These are phyloP conservation scores for Geranium brycei DNA, from an alignment of 345 rosid species.

Conservation along the genomic window DNA sequence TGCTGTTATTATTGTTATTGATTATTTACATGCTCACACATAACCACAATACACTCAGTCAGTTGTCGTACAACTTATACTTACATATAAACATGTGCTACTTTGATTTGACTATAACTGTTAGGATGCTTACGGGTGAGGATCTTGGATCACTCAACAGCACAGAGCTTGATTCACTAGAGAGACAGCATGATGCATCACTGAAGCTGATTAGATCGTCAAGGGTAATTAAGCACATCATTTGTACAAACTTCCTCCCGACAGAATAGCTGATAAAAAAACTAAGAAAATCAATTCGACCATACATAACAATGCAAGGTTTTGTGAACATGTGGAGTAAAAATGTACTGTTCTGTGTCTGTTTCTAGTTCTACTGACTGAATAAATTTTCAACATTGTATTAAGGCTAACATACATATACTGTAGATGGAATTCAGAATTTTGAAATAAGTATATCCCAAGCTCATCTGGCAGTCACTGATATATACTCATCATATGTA, in stretches of 20 bases:
- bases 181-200: constrained; percentile 75
- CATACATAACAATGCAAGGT: neutral
- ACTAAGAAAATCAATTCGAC: too few relatives aligned
- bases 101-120: neutral
- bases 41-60: neutral
- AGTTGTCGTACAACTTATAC: neutral
- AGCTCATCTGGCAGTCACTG: neutral
- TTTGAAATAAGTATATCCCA: neutral
- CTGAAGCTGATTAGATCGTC: constrained; percentile 71
- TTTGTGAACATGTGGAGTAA: neutral
- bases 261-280: too few relatives aligned
- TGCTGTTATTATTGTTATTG: neutral
- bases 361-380: neutral
- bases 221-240: constrained; percentile 27
- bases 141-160: constrained; percentile 68
- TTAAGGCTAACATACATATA: neutral
- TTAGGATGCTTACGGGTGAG: constrained; percentile 68
- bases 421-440: neutral
- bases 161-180: constrained; percentile 74
- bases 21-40: neutral
- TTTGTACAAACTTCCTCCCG: neutral
- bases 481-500: too few relatives aligned
- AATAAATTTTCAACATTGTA: neutral
- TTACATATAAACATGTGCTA: neutral
- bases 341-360: neutral